A percentile compares a stretch with the other conserved stretches of the same genome.
Evolutionary conservation across 169 alveolate species (phyloP).

Genomic region (Neospora caninum): DNA sequence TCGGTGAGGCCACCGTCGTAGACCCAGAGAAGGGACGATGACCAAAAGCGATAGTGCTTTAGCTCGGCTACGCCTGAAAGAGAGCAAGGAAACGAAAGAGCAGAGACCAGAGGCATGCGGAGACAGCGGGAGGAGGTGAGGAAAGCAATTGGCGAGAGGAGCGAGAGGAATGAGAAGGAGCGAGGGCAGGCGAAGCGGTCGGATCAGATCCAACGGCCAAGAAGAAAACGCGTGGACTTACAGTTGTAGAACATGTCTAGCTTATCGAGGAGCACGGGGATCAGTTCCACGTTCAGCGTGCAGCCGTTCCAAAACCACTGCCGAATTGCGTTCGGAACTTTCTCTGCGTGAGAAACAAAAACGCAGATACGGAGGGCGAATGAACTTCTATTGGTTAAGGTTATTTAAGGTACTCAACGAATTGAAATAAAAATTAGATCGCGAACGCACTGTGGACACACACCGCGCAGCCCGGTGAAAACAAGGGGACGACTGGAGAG

Average conservation of each 20-base stretch:
- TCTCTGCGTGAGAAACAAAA: constrained; percentile 70
- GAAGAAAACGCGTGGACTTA: constrained; percentile 27
- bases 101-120: not conserved
- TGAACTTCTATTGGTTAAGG: too few relatives aligned
- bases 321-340: constrained; percentile 75
- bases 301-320: constrained; percentile 79
- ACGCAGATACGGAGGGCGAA: too few relatives aligned
- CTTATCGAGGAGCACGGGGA: constrained; percentile 71
- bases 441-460: too few relatives aligned
- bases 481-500: too few relatives aligned
- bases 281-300: constrained; percentile 69
- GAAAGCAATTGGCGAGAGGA: too few relatives aligned
- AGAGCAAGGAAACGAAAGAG: not conserved
- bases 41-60: constrained; percentile 78
- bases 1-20: constrained; percentile 77
- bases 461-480: too few relatives aligned
- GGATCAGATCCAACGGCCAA: too few relatives aligned
- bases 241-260: constrained; percentile 71
- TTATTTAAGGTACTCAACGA: too few relatives aligned
- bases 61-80: constrained; percentile 67
- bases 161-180: not conserved
- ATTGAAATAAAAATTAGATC: too few relatives aligned
- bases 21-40: constrained; percentile 77
- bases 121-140: not conserved
- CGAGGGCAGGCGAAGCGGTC: too few relatives aligned